Percentiles rank a stretch among this genome's conserved stretches.
phyloP scores from a whole-genome alignment of 2,329 filamentous ascomycete genomes.

The Akanthomyces uredinophilus region DNA sequence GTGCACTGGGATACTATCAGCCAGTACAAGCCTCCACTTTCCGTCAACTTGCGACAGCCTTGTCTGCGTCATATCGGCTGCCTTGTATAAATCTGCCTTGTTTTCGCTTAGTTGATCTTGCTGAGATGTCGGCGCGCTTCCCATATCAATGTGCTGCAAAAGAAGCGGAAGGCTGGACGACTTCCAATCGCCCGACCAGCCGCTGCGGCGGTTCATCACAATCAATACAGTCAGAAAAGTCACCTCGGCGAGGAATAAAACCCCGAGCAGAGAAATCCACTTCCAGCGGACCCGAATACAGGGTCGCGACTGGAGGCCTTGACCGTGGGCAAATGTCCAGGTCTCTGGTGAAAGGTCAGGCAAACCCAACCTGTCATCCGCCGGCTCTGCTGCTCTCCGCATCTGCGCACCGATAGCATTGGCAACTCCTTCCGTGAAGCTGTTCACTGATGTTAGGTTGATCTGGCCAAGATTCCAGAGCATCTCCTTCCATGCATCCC shows the following conservation, averaged over 20 bases:
- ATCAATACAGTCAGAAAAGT: neutral
- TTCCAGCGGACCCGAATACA: neutral
- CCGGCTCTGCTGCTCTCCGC: neutral
- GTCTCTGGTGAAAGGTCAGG: too few relatives aligned
- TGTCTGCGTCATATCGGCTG: neutral
- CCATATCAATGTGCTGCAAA: neutral
- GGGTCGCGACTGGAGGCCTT: neutral
- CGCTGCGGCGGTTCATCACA: neutral
- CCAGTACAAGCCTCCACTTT: neutral
- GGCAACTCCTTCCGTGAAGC: neutral
- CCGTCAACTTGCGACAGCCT: neutral
- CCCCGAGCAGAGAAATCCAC: neutral
- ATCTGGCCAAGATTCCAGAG: neutral
- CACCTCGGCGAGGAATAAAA: neutral
- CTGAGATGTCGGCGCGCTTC: neutral
- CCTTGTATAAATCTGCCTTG: neutral
- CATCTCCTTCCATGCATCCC: neutral
- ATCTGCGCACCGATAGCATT: neutral
- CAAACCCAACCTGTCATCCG: neutral
- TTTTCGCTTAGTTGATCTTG: too few relatives aligned
- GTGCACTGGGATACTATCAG: too few relatives aligned
- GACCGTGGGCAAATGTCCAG: neutral
- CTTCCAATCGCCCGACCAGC: conserved; percentile 1
- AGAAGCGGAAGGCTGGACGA: neutral
- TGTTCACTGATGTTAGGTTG: neutral